Evolutionary conservation across 768 basidiomycete genomes (phyloP), one percentile per base, ranked within the genome.

Genomic region (Suillus luteus): DNA sequence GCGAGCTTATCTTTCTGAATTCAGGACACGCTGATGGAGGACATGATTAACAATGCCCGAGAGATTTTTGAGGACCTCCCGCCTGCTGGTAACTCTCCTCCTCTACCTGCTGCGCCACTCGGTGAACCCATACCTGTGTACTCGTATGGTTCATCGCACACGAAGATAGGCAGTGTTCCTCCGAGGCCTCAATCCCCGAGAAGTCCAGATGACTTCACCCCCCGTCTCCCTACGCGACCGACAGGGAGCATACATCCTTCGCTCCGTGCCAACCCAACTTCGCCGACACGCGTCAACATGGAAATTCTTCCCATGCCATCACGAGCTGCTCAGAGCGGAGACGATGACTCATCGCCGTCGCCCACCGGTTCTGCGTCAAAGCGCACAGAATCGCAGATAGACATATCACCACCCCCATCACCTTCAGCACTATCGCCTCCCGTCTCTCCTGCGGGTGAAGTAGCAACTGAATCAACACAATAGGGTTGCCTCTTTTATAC

Each of bases 231-330:
- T 8, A 70, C 82, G 5, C 84, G 89, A 33, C 92, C 92, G 3
- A 77, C 83, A 15, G 83, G 81, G 54, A 93, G 91, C 70, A 93
- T 93, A 60, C 92, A 93, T 67, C 92, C 91, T 14, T 92, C 91
- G 14, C 78, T 85, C 27, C 85, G 90, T 33, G 79, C 80, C 10
- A 82, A 81, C 70, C 79, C 81, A 19, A 72, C 77, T 41, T 82
- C 86, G 0, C 86, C 89, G 5, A 80, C 72, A 22, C 77, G 76
- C 67, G 81, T 79, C 46, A 77, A 69, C 11, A 73, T 72, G 69
- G 71, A 75, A 55, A 62, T 75, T 63, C 66, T 73, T 72, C 66
- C 75, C 2, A 51, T 75, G 31, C 72, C 73, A 17, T 65, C 69
- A 37, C 73, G 73, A 55, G 57, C 69, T 9, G 65, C 63, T 10